These are phyloP conservation scores for Coemansia furcata DNA, from an alignment of 192 early-diverging fungal species.

Conservation along the genomic window DNA sequence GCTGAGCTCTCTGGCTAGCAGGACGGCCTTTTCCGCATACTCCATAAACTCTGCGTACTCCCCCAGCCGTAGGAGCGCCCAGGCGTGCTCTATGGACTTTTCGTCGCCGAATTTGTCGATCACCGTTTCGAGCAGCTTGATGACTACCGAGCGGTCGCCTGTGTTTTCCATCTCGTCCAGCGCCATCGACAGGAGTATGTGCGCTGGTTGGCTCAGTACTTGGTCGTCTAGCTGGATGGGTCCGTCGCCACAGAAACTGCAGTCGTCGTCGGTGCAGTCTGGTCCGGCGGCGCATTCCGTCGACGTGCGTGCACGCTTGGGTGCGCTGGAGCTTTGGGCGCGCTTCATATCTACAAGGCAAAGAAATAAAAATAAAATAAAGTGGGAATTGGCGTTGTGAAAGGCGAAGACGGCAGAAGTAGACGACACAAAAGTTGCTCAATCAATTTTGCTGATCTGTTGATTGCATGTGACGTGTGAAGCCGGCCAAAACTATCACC, in stretches of 20 bases:
- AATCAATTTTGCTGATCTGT: no score
- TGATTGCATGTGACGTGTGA: no score
- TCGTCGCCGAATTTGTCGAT: slow-evolving; percentile 51
- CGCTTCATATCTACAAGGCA: neutral
- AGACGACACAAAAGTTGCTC: no score
- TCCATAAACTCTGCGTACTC: slow-evolving; percentile 29
- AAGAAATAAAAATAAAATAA: neutral
- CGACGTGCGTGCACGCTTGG: neutral
- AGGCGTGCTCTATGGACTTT: slow-evolving; percentile 16
- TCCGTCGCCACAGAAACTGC: slow-evolving; percentile 63
- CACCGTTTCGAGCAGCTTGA: slow-evolving; percentile 61
- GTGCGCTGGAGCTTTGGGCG: neutral
- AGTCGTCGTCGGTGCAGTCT: slow-evolving; percentile 58
- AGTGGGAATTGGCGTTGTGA: no score
- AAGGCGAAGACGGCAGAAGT: no score
- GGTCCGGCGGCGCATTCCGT: neutral
- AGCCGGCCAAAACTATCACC: no score
- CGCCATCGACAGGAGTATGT: slow-evolving; percentile 55
- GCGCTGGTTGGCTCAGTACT: slow-evolving; percentile 19
- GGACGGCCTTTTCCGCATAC: slow-evolving; percentile 18
- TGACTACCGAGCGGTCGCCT: slow-evolving; percentile 39
- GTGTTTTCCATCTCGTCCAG: slow-evolving; percentile 35
- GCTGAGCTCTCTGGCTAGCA: slow-evolving; percentile 1
- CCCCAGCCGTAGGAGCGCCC: slow-evolving; percentile 27
- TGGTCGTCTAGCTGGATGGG: slow-evolving; percentile 42